A percentile compares a stretch with the other conserved stretches of the same genome.
phyloP scores from a whole-genome alignment of 1,139 yeast genomes.

The Suhomyces coccinellae region DNA sequence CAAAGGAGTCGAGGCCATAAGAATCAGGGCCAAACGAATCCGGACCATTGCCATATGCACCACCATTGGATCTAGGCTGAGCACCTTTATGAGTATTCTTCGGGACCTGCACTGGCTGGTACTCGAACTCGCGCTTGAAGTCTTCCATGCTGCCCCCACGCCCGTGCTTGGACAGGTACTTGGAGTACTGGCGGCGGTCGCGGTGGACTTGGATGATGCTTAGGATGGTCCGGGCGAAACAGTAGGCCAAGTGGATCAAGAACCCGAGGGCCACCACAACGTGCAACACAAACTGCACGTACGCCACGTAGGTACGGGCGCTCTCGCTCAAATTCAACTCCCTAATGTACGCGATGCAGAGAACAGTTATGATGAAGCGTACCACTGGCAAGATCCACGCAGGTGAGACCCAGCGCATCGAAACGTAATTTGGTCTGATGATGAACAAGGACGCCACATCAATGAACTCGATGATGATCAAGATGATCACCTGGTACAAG shows the following conservation, averaged over 20 bases:
- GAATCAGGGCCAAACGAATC: neutral
- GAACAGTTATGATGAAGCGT: constrained; percentile 35
- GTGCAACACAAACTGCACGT: constrained; percentile 43
- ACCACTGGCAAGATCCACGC: constrained; percentile 40
- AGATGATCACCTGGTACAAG: constrained; percentile 41
- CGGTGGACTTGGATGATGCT: constrained; percentile 22
- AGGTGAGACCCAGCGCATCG: constrained; percentile 39
- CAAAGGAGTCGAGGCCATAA: too few relatives aligned
- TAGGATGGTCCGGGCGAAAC: constrained; percentile 30
- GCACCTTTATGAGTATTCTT: neutral
- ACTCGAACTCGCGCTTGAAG: constrained; percentile 34
- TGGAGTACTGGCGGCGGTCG: constrained; percentile 10
- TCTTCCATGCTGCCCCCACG: constrained; percentile 23
- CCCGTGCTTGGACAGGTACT: constrained; percentile 8
- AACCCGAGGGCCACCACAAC: constrained; percentile 38
- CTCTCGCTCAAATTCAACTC: constrained; percentile 34
- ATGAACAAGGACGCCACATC: constrained; percentile 33
- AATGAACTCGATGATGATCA: constrained; percentile 37
- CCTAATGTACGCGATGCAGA: constrained; percentile 44
- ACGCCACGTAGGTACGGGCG: constrained; percentile 41
- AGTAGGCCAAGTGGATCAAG: constrained; percentile 32
- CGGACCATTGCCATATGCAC: too few relatives aligned
- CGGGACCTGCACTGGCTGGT: constrained; percentile 26
- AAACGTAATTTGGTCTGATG: constrained; percentile 43
- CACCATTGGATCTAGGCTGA: too few relatives aligned